phyloP scores from a whole-genome alignment of 2,329 filamentous ascomycete species.

The Akanthomyces dipterigenus region DNA sequence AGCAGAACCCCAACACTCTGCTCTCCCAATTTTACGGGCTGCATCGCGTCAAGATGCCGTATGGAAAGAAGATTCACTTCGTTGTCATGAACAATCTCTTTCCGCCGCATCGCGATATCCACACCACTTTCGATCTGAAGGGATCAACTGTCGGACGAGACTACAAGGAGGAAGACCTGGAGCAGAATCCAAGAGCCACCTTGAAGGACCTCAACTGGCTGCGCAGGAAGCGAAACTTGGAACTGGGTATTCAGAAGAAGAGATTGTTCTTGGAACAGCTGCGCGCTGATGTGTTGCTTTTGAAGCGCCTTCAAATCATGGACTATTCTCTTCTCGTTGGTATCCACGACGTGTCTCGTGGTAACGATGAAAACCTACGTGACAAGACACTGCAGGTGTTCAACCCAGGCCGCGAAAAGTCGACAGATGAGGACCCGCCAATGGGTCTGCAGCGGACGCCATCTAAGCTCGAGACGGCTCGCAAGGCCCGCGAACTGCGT shows the following conservation, averaged over 20 bases:
- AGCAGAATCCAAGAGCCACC: slow-evolving; percentile 84
- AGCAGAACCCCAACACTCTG: slow-evolving; percentile 89
- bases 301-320: slow-evolving; percentile 93
- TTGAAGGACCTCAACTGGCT: slow-evolving; percentile 97
- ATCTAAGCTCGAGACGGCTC: slow-evolving; percentile 84
- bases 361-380: slow-evolving; percentile 90
- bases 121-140: slow-evolving; percentile 94
- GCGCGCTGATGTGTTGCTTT: slow-evolving; percentile 73
- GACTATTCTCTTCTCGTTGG: slow-evolving; percentile 95
- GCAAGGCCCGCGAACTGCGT: slow-evolving; percentile 84
- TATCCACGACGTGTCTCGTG: slow-evolving; percentile 82
- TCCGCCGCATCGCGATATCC: slow-evolving; percentile 93
- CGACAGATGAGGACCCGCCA: slow-evolving; percentile 51
- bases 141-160: slow-evolving; percentile 92
- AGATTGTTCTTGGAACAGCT: slow-evolving; percentile 83
- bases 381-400: slow-evolving; percentile 90
- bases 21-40: slow-evolving; percentile 97
- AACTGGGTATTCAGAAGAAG: slow-evolving; percentile 86
- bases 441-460: slow-evolving; percentile 76
- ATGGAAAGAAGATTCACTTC: slow-evolving; percentile 97
- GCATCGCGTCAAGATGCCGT: slow-evolving; percentile 96
- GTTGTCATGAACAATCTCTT: slow-evolving; percentile 99
- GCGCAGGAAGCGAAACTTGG: slow-evolving; percentile 73
- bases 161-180: slow-evolving; percentile 80
- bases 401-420: slow-evolving; percentile 70